Conservation (phyloP, 768 basidiomycete species). For the Phanerodontia chrysosporium region DNA sequence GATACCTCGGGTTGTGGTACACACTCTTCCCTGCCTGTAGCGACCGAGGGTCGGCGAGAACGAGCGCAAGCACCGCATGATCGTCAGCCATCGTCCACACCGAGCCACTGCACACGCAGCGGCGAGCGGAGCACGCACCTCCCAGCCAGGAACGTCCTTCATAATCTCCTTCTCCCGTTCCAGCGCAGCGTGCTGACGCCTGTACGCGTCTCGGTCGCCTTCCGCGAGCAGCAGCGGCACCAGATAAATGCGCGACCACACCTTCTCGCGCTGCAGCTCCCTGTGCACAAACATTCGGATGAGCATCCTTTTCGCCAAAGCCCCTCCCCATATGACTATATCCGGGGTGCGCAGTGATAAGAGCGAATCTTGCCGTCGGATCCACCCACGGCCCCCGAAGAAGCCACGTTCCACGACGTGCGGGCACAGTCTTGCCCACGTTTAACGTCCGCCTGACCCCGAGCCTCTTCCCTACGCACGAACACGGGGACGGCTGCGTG, state of each 20-base stretch:
- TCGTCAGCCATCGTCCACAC: constrained; percentile 14
- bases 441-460: constrained; percentile 62
- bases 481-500: not conserved
- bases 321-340: constrained; percentile 19
- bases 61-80: constrained; percentile 9
- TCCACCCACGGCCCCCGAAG: constrained; percentile 37
- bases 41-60: constrained; percentile 10
- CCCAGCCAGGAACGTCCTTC: constrained; percentile 91
- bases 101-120: constrained; percentile 13
- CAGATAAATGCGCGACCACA: constrained; percentile 93
- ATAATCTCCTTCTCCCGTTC: constrained; percentile 86
- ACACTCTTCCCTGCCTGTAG: constrained; percentile 78
- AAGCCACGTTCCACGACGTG: constrained; percentile 67
- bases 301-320: constrained; percentile 41
- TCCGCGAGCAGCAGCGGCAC: constrained; percentile 91
- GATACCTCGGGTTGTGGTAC: constrained; percentile 78
- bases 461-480: constrained; percentile 9
- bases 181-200: constrained; percentile 72
- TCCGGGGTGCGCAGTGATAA: constrained; percentile 36
- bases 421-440: constrained; percentile 51
- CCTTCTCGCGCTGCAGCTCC: constrained; percentile 89
- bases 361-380: constrained; percentile 54
- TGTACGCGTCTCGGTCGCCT: constrained; percentile 85
- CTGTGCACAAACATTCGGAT: constrained; percentile 48
- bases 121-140: constrained; percentile 56